Evolutionary conservation across 192 early-diverging fungal genomes (phyloP).

Genomic region (Podila horticola): DNA sequence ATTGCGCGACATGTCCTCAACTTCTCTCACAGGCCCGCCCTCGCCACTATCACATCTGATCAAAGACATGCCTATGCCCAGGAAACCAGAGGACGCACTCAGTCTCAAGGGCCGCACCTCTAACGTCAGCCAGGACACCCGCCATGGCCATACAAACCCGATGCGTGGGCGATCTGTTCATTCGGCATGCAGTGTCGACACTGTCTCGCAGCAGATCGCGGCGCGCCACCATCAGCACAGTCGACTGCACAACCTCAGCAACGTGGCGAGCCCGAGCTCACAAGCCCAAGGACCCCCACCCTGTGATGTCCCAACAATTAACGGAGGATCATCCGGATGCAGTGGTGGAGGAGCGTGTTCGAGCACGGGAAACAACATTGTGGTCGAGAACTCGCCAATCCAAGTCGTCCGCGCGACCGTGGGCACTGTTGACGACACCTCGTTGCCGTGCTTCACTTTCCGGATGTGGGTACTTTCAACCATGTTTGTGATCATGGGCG

Average conservation of each 20-base stretch:
- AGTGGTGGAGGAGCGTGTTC: neutral
- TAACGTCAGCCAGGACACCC: constrained; percentile 16
- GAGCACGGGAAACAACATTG: neutral
- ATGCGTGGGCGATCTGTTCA: constrained; percentile 27
- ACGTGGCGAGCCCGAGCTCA: constrained; percentile 21
- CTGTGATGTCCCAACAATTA: neutral
- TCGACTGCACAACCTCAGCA: constrained; percentile 15
- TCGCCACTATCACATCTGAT: neutral
- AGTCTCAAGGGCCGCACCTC: constrained; percentile 19
- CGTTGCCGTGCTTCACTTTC: constrained; percentile 60
- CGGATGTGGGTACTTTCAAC: constrained; percentile 63
- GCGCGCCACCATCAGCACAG: constrained; percentile 38
- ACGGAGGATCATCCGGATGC: neutral
- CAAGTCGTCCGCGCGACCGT: constrained; percentile 52
- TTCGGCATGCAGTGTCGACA: constrained; percentile 36
- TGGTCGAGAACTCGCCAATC: constrained; percentile 49
- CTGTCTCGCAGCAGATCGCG: constrained; percentile 34
- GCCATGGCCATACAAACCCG: neutral
- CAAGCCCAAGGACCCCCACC: constrained; percentile 2
- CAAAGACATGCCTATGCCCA: neutral
- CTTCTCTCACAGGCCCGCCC: neutral
- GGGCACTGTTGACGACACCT: constrained; percentile 49
- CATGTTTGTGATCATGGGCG: constrained; percentile 44
- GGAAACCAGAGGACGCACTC: constrained; percentile 10
- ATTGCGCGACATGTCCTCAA: constrained; percentile 7